These are phyloP conservation scores for Sporothrix dimorphospora DNA, from an alignment of 2,329 filamentous ascomycete species.

Conservation along the genomic window DNA sequence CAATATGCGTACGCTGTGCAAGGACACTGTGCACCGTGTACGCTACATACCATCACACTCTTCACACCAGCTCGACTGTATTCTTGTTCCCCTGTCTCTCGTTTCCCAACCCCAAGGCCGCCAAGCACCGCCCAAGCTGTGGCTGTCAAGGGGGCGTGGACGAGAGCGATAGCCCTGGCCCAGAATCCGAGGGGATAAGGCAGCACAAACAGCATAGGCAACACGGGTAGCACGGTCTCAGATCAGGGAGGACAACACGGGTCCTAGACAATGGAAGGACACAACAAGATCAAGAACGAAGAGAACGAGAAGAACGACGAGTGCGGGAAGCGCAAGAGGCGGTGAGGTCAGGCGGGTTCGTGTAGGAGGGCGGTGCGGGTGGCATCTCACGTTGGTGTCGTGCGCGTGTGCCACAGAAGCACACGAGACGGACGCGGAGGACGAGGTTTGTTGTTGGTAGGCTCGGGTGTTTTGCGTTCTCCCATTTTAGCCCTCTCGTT, in stretches of 20 bases:
- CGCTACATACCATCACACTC: no score
- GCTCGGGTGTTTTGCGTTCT: neutral
- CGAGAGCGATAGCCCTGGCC: neutral
- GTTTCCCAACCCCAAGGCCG: neutral
- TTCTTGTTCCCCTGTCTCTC: neutral
- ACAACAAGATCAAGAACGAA: neutral
- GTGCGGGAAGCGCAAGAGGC: no score
- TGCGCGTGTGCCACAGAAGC: neutral
- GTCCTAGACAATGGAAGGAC: neutral
- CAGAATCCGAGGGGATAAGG: neutral
- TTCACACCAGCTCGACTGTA: neutral
- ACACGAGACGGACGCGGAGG: neutral
- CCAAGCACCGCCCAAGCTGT: neutral
- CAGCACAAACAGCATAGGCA: neutral
- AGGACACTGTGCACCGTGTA: neutral
- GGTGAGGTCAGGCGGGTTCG: slow-evolving; percentile 1
- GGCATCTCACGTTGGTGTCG: slow-evolving; percentile 3
- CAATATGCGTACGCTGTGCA: neutral
- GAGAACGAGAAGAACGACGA: neutral
- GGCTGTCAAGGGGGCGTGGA: neutral
- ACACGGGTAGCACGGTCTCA: neutral
- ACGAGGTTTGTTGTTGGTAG: neutral
- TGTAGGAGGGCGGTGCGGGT: neutral
- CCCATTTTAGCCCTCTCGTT: neutral
- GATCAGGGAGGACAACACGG: slow-evolving; percentile 17